phyloP scores from a whole-genome alignment of 2,329 filamentous ascomycete species.

The Ophiostoma sp. region DNA sequence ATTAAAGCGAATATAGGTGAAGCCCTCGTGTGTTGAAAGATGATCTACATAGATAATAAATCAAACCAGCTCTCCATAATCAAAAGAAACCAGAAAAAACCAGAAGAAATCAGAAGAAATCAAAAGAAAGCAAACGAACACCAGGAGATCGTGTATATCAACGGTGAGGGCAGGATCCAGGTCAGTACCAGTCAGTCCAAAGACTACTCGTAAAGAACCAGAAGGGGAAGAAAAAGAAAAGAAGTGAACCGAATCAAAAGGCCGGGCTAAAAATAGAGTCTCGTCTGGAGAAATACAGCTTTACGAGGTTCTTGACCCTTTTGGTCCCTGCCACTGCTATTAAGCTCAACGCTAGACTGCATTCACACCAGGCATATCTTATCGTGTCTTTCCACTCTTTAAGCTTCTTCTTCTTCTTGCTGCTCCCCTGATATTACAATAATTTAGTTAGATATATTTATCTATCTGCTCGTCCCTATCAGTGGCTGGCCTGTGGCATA shows the following conservation, averaged over 20 bases:
- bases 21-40: too few species aligned
- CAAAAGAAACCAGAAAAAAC: too few species aligned
- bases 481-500: too few species aligned
- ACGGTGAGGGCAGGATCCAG: not conserved
- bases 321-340: not conserved
- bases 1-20: too few species aligned
- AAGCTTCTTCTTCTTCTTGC: not conserved
- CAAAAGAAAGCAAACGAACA: not conserved
- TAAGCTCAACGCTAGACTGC: conserved; percentile 8
- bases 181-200: not conserved
- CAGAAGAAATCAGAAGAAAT: not conserved
- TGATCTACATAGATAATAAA: too few species aligned
- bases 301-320: conserved; percentile 1
- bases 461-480: too few species aligned
- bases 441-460: not conserved
- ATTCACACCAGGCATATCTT: not conserved
- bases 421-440: not conserved
- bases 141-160: not conserved
- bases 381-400: not conserved
- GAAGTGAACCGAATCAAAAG: not conserved
- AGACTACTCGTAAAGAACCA: too few species aligned
- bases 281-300: conserved; percentile 2
- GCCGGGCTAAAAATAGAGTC: not conserved
- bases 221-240: too few species aligned
- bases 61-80: not conserved